phyloP scores from a whole-genome alignment of 2,329 filamentous ascomycete genomes.

The Blumeria hordei region DNA sequence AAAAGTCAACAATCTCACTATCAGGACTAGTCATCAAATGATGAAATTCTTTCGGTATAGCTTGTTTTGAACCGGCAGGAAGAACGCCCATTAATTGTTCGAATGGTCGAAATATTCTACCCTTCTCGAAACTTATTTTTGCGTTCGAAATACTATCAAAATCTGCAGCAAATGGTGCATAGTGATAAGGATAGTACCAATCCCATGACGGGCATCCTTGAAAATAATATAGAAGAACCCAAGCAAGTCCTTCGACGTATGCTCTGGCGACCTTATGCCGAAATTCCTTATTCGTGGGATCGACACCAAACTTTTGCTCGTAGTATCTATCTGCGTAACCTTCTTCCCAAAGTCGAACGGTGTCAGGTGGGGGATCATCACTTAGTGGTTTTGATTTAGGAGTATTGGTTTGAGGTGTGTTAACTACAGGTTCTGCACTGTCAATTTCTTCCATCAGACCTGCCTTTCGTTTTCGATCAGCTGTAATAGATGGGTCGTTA shows the following conservation, averaged over 20 bases:
- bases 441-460: slow-evolving; percentile 38
- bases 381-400: slow-evolving; percentile 18
- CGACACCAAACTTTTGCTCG: slow-evolving; percentile 79
- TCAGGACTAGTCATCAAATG: slow-evolving; percentile 69
- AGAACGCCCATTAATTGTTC: slow-evolving; percentile 97
- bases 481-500: slow-evolving; percentile 7
- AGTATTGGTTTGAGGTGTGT: slow-evolving; percentile 27
- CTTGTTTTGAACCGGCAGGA: slow-evolving; percentile 77
- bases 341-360: slow-evolving; percentile 78
- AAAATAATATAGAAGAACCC: slow-evolving; percentile 94
- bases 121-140: slow-evolving; percentile 61
- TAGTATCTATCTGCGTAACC: slow-evolving; percentile 94
- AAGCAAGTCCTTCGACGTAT: slow-evolving; percentile 87
- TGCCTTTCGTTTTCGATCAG: slow-evolving; percentile 54
- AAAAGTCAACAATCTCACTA: slow-evolving; percentile 91
- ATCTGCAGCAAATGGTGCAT: slow-evolving; percentile 89
- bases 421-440: slow-evolving; percentile 32
- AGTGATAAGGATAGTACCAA: slow-evolving; percentile 98
- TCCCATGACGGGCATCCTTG: slow-evolving; percentile 97
- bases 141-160: slow-evolving; percentile 66
- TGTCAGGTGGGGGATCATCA: slow-evolving; percentile 49
- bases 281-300: slow-evolving; percentile 60
- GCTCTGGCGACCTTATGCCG: slow-evolving; percentile 67
- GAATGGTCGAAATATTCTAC: slow-evolving; percentile 68
- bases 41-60: slow-evolving; percentile 72